These are phyloP conservation scores for Gyromitra esculenta DNA, from an alignment of 2,329 filamentous ascomycete genomes.

Conservation along the genomic window DNA sequence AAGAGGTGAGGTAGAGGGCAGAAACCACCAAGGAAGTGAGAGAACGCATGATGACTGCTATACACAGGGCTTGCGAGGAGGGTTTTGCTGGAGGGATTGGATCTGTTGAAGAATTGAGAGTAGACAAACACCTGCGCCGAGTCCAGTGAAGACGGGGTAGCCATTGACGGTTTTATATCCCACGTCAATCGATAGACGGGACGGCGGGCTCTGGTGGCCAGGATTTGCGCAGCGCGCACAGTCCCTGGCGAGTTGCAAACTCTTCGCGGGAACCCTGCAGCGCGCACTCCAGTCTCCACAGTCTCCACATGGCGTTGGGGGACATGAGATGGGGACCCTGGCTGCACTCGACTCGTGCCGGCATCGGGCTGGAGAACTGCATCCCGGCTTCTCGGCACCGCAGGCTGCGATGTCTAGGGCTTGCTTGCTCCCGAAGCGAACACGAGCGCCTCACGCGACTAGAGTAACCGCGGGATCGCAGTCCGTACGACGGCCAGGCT, in stretches of 20 bases:
- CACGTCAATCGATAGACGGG: not conserved
- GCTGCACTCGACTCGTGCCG: not conserved
- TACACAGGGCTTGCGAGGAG: not conserved
- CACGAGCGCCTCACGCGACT: slow-evolving; percentile 30
- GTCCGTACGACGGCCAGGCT: not conserved
- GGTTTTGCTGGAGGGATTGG: not conserved
- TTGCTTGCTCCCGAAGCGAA: not conserved
- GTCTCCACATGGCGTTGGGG: slow-evolving; percentile 7
- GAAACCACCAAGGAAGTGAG: slow-evolving; percentile 21
- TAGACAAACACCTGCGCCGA: slow-evolving; percentile 6
- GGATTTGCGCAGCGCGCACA: not conserved
- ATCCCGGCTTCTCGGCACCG: slow-evolving; percentile 18
- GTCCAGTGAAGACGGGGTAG: slow-evolving; percentile 4
- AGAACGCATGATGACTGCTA: slow-evolving; percentile 19
- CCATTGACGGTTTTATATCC: slow-evolving; percentile 13
- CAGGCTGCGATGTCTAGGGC: not conserved
- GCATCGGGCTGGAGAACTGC: not conserved
- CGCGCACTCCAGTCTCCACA: not conserved
- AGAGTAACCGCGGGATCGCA: slow-evolving; percentile 17
- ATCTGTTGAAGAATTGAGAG: not conserved
- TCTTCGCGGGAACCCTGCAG: slow-evolving; percentile 7
- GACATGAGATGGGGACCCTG: not conserved
- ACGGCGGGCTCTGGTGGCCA: not conserved
- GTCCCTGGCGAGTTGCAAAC: slow-evolving; percentile 16
- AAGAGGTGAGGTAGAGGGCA: slow-evolving; percentile 24